Evolutionary conservation across 139 green algal genomes (phyloP).

Genomic region (Auxenochlorella protothecoides): DNA sequence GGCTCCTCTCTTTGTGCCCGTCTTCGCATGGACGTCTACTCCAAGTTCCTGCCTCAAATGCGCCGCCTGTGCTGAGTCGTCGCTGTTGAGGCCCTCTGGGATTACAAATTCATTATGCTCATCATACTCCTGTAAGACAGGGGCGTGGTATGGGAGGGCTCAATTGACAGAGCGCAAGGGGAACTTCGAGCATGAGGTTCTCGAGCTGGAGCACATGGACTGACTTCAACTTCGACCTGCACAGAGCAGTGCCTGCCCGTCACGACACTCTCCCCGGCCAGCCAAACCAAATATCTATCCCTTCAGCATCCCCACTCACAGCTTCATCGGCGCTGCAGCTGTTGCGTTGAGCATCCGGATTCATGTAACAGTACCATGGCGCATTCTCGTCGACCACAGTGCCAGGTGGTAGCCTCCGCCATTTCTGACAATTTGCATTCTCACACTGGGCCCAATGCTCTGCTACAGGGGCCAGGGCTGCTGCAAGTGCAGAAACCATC

Average conservation of each 20-base stretch:
- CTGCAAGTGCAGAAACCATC: too few species aligned
- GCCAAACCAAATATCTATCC: too few species aligned
- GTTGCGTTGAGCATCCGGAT: slow-evolving; percentile 29
- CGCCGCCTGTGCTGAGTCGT: too few species aligned
- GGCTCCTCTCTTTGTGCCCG: too few species aligned
- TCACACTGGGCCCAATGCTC: slow-evolving; percentile 33
- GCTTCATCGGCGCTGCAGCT: slow-evolving; percentile 32
- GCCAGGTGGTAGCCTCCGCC: slow-evolving; percentile 32
- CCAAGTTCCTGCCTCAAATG: too few species aligned
- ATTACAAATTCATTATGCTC: slow-evolving; percentile 16
- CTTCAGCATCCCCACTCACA: slow-evolving; percentile 7
- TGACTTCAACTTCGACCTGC: not conserved
- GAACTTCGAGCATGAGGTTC: too few species aligned
- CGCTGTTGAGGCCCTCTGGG: too few species aligned
- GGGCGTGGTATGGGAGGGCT: not conserved
- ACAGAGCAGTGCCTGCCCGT: not conserved
- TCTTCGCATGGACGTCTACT: too few species aligned
- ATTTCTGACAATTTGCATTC: slow-evolving; percentile 44
- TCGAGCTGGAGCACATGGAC: not conserved
- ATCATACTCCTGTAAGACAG: slow-evolving; percentile 23
- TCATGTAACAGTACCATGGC: slow-evolving; percentile 48
- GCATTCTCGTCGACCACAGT: slow-evolving; percentile 27
- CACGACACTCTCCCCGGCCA: not conserved
- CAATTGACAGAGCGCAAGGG: too few species aligned
- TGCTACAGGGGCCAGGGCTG: too few species aligned